A percentile compares a stretch with the other conserved stretches of the same genome.
These are phyloP conservation scores for Vitellaria paradoxa DNA, from an alignment of 179 eudicot genomes.

Conservation along the genomic window DNA sequence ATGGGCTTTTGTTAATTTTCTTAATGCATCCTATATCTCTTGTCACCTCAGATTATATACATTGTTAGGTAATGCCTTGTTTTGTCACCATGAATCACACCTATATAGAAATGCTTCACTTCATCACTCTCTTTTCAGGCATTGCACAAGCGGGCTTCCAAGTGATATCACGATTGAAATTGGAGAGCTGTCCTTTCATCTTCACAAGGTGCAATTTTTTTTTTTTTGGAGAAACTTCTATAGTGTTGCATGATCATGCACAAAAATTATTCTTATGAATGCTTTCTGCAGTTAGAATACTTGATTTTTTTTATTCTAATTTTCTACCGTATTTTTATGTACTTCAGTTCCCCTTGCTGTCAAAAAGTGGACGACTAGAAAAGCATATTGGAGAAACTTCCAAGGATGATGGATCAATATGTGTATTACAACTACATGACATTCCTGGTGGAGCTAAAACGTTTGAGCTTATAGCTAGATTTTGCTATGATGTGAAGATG, in stretches of 20 bases:
- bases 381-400: constrained; percentile 28
- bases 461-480: constrained; percentile 55
- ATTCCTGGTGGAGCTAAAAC: constrained; percentile 61
- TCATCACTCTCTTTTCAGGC: constrained; percentile 37
- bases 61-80: neutral
- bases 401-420: constrained; percentile 19
- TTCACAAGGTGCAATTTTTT: constrained; percentile 51
- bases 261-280: neutral
- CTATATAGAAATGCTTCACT: neutral
- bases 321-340: constrained; percentile 2
- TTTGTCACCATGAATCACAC: neutral
- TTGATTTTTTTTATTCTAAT: neutral
- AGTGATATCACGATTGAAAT: constrained; percentile 65
- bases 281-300: neutral
- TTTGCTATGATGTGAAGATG: constrained; percentile 50
- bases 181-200: constrained; percentile 64
- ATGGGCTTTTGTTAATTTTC: neutral
- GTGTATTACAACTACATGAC: constrained; percentile 36
- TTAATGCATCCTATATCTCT: neutral
- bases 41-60: neutral
- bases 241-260: neutral
- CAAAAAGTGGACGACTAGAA: constrained; percentile 44
- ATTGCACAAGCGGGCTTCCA: constrained; percentile 59
- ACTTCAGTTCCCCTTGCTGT: constrained; percentile 56
- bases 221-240: neutral